These are phyloP conservation scores for Phlebiopsis gigantea DNA, from an alignment of 768 basidiomycete genomes.

Conservation along the genomic window DNA sequence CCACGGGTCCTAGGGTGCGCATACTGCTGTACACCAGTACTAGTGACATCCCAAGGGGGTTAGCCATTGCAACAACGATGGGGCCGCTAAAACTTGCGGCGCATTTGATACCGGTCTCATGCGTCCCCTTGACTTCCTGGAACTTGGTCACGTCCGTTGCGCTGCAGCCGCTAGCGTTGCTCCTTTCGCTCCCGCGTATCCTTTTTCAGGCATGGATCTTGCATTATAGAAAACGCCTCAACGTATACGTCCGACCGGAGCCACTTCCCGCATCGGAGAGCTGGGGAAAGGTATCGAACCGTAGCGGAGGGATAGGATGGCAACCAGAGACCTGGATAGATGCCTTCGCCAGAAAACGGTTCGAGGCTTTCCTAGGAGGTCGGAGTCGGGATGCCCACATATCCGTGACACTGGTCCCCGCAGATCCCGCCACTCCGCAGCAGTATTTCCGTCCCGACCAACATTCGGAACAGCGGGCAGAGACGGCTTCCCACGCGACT, in stretches of 20 bases:
- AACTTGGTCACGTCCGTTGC: constrained; percentile 35
- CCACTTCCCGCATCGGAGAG: constrained; percentile 31
- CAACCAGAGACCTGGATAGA: constrained; percentile 28
- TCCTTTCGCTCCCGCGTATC: constrained; percentile 56
- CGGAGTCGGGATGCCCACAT: constrained; percentile 32
- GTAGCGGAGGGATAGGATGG: constrained; percentile 29
- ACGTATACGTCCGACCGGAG: constrained; percentile 56
- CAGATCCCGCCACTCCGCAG: constrained; percentile 23
- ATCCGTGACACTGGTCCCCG: constrained; percentile 34
- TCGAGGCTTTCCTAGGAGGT: constrained; percentile 30
- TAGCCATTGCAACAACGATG: background rate
- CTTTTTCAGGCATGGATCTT: constrained; percentile 53
- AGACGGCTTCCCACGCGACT: background rate
- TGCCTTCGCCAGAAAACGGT: constrained; percentile 20
- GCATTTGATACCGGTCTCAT: constrained; percentile 29
- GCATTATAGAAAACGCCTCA: constrained; percentile 52
- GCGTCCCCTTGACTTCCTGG: constrained; percentile 35
- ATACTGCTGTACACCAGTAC: constrained; percentile 25
- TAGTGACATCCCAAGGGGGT: background rate
- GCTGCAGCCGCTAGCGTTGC: constrained; percentile 45
- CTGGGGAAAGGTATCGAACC: background rate
- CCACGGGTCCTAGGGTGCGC: constrained; percentile 32
- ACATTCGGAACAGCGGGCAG: background rate
- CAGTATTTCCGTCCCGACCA: constrained; percentile 12
- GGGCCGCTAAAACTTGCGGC: constrained; percentile 51